Evolutionary conservation across 805 yeast species (phyloP), one percentile per base, ranked within the genome.

Genomic region (Kodamaea kakaduensis): DNA sequence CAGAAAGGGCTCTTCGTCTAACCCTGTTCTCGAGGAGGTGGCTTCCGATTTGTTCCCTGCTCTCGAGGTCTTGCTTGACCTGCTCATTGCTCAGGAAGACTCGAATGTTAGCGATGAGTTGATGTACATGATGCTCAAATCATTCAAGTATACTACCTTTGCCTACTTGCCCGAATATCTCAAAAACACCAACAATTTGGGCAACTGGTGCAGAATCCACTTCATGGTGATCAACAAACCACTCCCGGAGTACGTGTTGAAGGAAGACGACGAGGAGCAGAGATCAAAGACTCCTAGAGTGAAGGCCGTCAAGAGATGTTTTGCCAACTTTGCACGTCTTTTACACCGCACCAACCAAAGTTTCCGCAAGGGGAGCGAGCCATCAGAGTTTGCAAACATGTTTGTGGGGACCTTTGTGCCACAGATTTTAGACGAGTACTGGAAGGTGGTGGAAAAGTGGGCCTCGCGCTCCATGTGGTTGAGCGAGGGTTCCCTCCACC

Each of bases 241-340:
- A 1, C 56, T 64, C 27, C 69, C 69, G 0, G 46, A 47, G 5
- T 44, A 51, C 2, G 62, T 62, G 3, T 45, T 61, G 45, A 42
- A 57, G 6, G 67, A 61, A 27, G 61, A 56, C 26, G 41, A 51
- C 3, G 22, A 45, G 4, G 69, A 63, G 12, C 41, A 43, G 5
- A 52, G 67, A 38, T 41, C 46, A n/a, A 31, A 46, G 14, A 66
- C 73, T 47, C 81, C 69, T 5, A 44, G 71, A 40, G 49, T 62
- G 27, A 67, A 64, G 43, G 52, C 69, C 9, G 61, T 64, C 24
- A 67, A 67, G 46, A 67, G 73, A 72, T 61, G 69, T 37, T 67
- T 64, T 44, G 72, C 62, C 13, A 67, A 67, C 39, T 51, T 67
- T 31, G 63, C 65, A 35, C 48, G 71, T 41, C 48, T 67, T 16